Percentiles rank a stretch among this genome's conserved stretches.
Evolutionary conservation across 1,139 yeast genomes (phyloP).

Genomic region (Yarrowia galli): DNA sequence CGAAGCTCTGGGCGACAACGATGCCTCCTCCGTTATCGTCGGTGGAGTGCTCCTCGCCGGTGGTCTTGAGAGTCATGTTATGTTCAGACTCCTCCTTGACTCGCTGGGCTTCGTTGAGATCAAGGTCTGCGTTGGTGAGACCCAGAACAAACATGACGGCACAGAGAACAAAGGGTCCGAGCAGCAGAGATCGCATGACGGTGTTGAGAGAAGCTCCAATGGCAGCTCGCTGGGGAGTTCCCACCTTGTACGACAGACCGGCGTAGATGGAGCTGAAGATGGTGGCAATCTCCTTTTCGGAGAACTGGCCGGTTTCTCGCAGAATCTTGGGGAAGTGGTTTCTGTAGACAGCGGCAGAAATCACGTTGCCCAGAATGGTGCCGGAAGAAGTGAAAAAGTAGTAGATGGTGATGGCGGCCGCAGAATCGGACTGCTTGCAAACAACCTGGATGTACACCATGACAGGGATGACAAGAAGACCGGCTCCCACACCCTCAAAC

Average conservation of each 20-base stretch:
- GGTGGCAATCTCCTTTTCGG: neutral
- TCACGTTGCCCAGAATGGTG: constrained; percentile 21
- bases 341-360: constrained; percentile 23
- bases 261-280: constrained; percentile 6
- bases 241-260: constrained; percentile 13
- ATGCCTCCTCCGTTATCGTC: constrained; percentile 16
- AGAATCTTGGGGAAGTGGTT: constrained; percentile 24
- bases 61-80: no score
- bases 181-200: constrained; percentile 41
- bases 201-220: constrained; percentile 40
- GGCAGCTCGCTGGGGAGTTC: constrained; percentile 40
- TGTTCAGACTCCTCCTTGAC: constrained; percentile 11
- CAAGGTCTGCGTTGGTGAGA: constrained; percentile 39
- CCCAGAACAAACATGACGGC: constrained; percentile 41
- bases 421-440: constrained; percentile 9
- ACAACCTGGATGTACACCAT: constrained; percentile 24
- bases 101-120: constrained; percentile 36
- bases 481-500: constrained; percentile 23
- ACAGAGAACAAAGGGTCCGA: constrained; percentile 41
- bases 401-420: constrained; percentile 30
- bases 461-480: constrained; percentile 17
- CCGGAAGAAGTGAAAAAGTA: constrained; percentile 19
- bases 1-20: neutral
- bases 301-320: neutral
- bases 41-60: neutral